phyloP scores from a whole-genome alignment of 148 eudicot species.

The Silene latifolia region DNA sequence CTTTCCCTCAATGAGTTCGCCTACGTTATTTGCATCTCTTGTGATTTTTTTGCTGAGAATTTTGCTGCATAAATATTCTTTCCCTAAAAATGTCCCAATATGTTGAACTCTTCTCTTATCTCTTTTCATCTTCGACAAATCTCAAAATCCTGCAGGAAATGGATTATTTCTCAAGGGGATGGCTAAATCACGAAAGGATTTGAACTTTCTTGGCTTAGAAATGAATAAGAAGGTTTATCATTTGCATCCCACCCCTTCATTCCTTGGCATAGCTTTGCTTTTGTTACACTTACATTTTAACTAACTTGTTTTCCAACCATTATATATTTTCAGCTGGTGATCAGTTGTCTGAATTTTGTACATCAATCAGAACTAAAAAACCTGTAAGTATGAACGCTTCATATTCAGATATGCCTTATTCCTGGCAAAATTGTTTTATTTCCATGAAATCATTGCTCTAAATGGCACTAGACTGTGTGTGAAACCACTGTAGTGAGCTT shows the following conservation, averaged over 20 bases:
- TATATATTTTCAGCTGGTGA: slow-evolving; percentile 58
- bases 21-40: neutral
- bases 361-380: slow-evolving; percentile 44
- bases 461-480: too few relatives aligned
- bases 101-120: neutral
- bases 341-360: slow-evolving; percentile 44
- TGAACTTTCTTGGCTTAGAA: slow-evolving; percentile 81
- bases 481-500: too few relatives aligned
- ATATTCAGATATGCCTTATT: slow-evolving; percentile 1
- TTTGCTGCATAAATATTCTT: neutral
- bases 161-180: slow-evolving; percentile 71
- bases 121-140: neutral
- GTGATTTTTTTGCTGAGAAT: neutral
- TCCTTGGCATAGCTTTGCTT: slow-evolving; percentile 2
- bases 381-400: slow-evolving; percentile 38
- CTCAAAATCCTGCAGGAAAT: slow-evolving; percentile 49
- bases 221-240: slow-evolving; percentile 67
- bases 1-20: neutral
- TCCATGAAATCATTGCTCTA: too few relatives aligned
- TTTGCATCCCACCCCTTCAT: neutral
- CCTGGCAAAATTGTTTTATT: neutral
- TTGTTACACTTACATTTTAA: neutral
- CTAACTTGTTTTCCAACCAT: neutral
- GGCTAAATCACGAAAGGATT: slow-evolving; percentile 52
- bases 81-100: neutral